These are phyloP conservation scores for Mortierella alpina DNA, from an alignment of 192 early-diverging fungal genomes.

Conservation along the genomic window DNA sequence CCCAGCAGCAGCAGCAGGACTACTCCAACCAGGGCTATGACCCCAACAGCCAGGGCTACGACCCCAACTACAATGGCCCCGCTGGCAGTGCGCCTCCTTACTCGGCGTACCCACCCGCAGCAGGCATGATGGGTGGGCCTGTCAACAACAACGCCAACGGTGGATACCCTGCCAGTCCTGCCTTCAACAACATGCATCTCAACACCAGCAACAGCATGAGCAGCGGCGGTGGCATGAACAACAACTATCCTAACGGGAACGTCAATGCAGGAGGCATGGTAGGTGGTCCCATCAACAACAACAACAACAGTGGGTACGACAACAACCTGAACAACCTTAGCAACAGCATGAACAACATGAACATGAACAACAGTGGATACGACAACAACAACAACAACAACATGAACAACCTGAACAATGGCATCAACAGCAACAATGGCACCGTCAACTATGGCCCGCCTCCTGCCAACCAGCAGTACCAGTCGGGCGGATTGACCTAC, in stretches of 20 bases:
- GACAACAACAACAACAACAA: slow-evolving; percentile 4
- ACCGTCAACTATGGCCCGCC: slow-evolving; percentile 1
- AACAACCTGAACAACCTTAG: neutral
- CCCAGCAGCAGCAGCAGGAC: slow-evolving; percentile 17
- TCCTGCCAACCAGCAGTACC: slow-evolving; percentile 20
- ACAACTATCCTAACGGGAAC: neutral
- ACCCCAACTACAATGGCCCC: neutral
- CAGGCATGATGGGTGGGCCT: neutral
- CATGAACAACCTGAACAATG: slow-evolving; percentile 10
- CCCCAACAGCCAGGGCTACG: slow-evolving; percentile 1
- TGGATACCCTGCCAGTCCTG: neutral
- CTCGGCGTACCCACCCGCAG: neutral
- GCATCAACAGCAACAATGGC: slow-evolving; percentile 14
- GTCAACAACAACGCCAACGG: neutral
- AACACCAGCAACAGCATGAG: neutral
- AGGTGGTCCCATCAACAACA: neutral
- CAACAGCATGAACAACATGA: neutral
- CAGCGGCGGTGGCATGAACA: neutral
- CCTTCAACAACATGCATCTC: slow-evolving; percentile 5
- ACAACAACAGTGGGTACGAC: slow-evolving; percentile 8
- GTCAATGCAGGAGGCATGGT: neutral
- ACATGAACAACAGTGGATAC: slow-evolving; percentile 15
- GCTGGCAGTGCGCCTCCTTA: neutral
- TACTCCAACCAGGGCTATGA: neutral
- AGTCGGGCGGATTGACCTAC: slow-evolving; percentile 30